Conservation (phyloP, 345 rosid genomes). For the Carallia brachiata region DNA sequence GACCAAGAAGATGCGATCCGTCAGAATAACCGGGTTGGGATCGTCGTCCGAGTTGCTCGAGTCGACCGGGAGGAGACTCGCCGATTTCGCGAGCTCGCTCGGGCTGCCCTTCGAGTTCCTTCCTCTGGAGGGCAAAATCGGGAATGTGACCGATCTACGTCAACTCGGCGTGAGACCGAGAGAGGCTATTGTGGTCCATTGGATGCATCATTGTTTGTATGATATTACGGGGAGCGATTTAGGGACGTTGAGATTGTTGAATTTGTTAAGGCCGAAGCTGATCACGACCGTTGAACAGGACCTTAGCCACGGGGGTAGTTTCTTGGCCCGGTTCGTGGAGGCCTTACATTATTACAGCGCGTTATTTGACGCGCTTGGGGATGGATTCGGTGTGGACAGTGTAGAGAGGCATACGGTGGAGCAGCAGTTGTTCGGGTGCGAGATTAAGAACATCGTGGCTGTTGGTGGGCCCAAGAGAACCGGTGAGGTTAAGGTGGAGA, state of each 20-base stretch:
- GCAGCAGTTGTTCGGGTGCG: slow-evolving; percentile 77
- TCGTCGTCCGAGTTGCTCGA: slow-evolving; percentile 73
- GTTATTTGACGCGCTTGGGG: slow-evolving; percentile 89
- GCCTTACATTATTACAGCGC: slow-evolving; percentile 97
- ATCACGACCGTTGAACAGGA: slow-evolving; percentile 89
- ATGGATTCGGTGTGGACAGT: slow-evolving; percentile 58
- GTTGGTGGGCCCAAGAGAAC: slow-evolving; percentile 78
- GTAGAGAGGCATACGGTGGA: slow-evolving; percentile 87
- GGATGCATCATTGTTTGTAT: slow-evolving; percentile 95
- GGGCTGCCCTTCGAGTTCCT: slow-evolving; percentile 82
- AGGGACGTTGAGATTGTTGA: slow-evolving; percentile 51
- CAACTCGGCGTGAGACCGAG: slow-evolving; percentile 57
- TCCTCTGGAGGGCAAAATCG: slow-evolving; percentile 78
- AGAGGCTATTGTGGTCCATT: slow-evolving; percentile 84
- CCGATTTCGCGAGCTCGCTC: slow-evolving; percentile 74
- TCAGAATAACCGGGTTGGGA: slow-evolving; percentile 87
- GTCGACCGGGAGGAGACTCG: slow-evolving; percentile 78
- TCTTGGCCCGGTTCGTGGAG: slow-evolving; percentile 82
- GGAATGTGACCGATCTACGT: slow-evolving; percentile 45
- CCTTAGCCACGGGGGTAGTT: slow-evolving; percentile 66
- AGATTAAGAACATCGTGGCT: slow-evolving; percentile 80
- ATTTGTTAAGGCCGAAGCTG: slow-evolving; percentile 62
- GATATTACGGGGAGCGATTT: slow-evolving; percentile 77
- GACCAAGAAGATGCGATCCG: slow-evolving; percentile 64
- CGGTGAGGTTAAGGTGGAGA: slow-evolving; percentile 67